phyloP scores from a whole-genome alignment of 2,329 filamentous ascomycete genomes.

The Hymenoscyphus linearis region DNA sequence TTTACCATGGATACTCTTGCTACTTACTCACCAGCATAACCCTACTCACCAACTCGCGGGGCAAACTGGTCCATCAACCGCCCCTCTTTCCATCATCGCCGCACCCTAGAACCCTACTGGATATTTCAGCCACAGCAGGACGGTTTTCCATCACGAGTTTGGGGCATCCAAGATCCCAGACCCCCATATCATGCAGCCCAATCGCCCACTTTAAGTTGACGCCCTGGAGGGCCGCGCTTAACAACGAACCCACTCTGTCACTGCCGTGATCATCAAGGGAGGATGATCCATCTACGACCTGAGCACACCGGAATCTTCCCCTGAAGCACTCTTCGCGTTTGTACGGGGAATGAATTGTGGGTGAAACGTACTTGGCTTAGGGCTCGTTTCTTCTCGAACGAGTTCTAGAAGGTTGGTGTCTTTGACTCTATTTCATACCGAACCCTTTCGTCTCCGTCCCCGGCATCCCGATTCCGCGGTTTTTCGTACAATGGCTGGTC shows the following conservation, averaged over 20 bases:
- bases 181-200: background rate
- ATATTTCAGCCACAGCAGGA: slow-evolving; percentile 9
- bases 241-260: background rate
- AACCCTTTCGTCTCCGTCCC: slow-evolving; percentile 12
- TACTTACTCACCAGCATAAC: background rate
- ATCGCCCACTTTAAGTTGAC: background rate
- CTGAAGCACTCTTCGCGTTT: background rate
- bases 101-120: background rate
- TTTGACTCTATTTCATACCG: slow-evolving; percentile 12
- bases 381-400: background rate
- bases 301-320: background rate
- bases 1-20: background rate
- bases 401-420: too few relatives aligned
- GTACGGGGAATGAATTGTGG: background rate
- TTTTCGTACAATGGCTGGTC: background rate
- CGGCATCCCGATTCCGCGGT: slow-evolving; percentile 20
- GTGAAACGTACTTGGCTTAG: slow-evolving; percentile 4
- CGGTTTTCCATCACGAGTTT: slow-evolving; percentile 10
- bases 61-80: background rate
- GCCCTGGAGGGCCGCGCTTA: slow-evolving; percentile 3
- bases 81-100: slow-evolving; percentile 1
- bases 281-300: background rate
- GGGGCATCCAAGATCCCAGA: background rate
- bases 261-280: background rate
- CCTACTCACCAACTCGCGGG: background rate